Percentiles rank a stretch among this genome's conserved stretches.
Conservation (phyloP, 2,329 filamentous ascomycete species). For the Claviceps purpurea region DNA sequence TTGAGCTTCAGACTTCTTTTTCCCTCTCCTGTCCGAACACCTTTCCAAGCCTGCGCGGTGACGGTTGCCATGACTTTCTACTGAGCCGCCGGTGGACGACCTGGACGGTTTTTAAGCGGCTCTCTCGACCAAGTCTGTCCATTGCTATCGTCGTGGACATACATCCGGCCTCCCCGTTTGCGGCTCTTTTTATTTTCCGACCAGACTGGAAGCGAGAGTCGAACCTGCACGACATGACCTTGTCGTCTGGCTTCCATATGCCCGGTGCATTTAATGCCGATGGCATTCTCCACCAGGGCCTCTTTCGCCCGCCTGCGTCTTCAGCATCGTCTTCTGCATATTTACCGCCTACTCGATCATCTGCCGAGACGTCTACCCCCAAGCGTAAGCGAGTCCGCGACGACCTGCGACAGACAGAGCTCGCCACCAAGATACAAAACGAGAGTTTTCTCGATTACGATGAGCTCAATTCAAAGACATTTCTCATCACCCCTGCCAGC, state of each 20-base stretch:
- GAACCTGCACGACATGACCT: background rate
- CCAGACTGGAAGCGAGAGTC: background rate
- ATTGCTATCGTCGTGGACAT: background rate
- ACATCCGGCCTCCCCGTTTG: too few species aligned
- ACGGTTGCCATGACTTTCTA: background rate
- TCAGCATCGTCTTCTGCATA: constrained; percentile 27
- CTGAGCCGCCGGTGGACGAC: background rate
- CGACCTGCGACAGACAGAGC: constrained; percentile 6
- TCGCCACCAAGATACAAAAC: background rate
- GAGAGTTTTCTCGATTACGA: background rate
- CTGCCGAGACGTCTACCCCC: constrained; percentile 12
- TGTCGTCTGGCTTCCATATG: constrained; percentile 19
- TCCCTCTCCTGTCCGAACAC: background rate
- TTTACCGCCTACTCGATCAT: constrained; percentile 16
- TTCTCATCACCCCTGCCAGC: constrained; percentile 3
- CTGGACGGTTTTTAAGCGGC: background rate
- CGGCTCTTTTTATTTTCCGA: background rate
- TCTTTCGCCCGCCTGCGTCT: constrained; percentile 33
- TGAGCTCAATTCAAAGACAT: background rate
- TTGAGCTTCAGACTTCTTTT: background rate
- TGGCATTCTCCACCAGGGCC: constrained; percentile 26
- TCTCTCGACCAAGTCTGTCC: background rate
- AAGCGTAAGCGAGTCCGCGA: constrained; percentile 34
- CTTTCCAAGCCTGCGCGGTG: background rate
- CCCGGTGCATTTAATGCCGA: constrained; percentile 22